Base-by-base conservation (phyloP, 1,284 basidiomycete genomes). In the Macrocybe sp. region DNA sequence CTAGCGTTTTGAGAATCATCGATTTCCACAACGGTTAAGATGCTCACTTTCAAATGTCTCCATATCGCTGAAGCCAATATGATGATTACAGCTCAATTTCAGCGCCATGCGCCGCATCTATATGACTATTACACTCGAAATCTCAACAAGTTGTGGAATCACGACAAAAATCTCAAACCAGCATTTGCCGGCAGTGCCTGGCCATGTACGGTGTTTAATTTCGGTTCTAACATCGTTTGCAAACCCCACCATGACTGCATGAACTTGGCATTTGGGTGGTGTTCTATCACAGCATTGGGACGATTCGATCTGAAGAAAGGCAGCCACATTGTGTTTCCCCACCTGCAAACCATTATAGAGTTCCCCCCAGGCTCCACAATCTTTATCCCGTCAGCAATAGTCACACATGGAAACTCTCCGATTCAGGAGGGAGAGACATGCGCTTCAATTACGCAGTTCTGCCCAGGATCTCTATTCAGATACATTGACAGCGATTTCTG, bases 221-320 rank as follows among this genome's bases (percentile, higher is more conserved):
- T 47, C 28, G 39, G 46, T 10, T 38, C 14, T 12, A 22, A 47
- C 7, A 7, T 40, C 4, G 32, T 35, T 6, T 41, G 30, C 37
- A 35, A 28, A n/a, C 28, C 28, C 7, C 51, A 52, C 36, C 6
- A 16, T 8, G 50, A 51, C 32, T 28, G 39, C 12, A 30, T 28
- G 10, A 51, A 51, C 50, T 36, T 48, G 8, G 16, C 46, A 8
- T 36, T 36, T 22, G 41, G 47, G 2, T 48, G 46, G 50, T 52
- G 48, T 30, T 38, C 37, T 10, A 40, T 47, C n/a, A 47, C 37
- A 8, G 46, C 49, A 7, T 32, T 50, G 7, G 44, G 48, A 9
- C 37, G 34, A 8, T 51, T 48, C 30, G 34, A 51, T 12, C 35
- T 34, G 5, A 39, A 45, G 36, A 12, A 30, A 12, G 37, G 46